Base-by-base conservation (phyloP, 2,329 filamentous ascomycete genomes). In the Bipolaris bicolor region DNA sequence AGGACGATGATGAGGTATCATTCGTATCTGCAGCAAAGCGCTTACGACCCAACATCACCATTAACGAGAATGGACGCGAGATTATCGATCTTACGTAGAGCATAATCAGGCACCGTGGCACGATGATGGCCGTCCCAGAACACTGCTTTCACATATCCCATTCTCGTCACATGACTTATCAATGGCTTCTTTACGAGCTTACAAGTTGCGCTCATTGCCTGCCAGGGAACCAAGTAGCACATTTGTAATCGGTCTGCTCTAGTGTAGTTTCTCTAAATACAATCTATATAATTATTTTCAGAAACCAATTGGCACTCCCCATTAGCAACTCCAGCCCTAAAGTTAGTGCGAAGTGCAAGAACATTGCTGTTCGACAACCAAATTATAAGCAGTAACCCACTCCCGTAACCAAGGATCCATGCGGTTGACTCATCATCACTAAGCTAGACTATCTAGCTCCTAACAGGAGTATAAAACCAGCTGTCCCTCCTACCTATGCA, bases 61-160 rank as follows among this genome's bases (percentile, higher is more conserved):
- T 63, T 1, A 49, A 67, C 7, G 49, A 66, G 49, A n/a, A 58
- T n/a, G 64, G 63, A 1, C n/a, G 52, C 0, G 65, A 66, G 52
- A 53, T 51, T 1, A 50, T 69, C 7, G 66, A 69, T 39, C 52
- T 69, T 34, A 68, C 64, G 7, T 68, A 49, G 63, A 13, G 40
- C 22, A 15, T 43, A 16, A 7, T 43, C 1, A 7, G 22, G 1
- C 26, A 7, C 9, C 13, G 6, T 26, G 18, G 11, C 20, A 24
- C 10, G 13, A 41, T 24, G 13, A 41, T 24, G 11, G 20, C 1
- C 1, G 18, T 13, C 39, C 7, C 2, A 22, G 18, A 10, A 10
- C 29, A 31, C 29, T 29, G 9, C 26, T 29, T 29, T 29, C 26
- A 9, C 10, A 29, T 9, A 29, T 31, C 29, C 29, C 29, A 11